Conservation (phyloP, 495 filamentous ascomycete species). For the Astrothelium subdiscretum region DNA sequence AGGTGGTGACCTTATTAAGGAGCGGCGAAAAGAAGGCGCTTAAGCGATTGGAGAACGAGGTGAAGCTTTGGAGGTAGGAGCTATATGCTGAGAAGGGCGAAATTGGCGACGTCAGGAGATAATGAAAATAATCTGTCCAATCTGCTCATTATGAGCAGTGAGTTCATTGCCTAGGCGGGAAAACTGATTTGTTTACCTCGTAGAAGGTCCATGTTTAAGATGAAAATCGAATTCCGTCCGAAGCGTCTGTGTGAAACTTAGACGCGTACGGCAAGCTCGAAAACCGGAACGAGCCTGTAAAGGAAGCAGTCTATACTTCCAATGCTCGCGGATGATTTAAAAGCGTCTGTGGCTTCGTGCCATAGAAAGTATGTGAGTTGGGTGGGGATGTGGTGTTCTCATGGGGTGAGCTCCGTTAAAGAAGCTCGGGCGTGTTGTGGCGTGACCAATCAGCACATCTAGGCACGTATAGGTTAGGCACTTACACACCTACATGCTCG, state of each 20-base stretch:
- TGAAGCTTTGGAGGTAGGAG: constrained; percentile 6
- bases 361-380: neutral
- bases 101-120: neutral
- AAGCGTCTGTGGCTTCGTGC: neutral
- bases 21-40: constrained; percentile 32
- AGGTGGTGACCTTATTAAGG: constrained; percentile 35
- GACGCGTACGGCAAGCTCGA: too few species aligned
- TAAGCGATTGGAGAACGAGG: constrained; percentile 10
- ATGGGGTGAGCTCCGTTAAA: neutral
- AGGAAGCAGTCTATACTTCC: too few species aligned
- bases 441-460: neutral
- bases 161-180: neutral
- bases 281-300: too few species aligned
- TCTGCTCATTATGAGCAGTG: constrained; percentile 4
- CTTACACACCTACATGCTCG: neutral
- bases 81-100: neutral
- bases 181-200: neutral
- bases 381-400: neutral
- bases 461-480: too few species aligned
- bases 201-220: constrained; percentile 4
- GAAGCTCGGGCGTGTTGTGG: neutral
- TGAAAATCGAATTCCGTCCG: neutral
- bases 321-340: neutral
- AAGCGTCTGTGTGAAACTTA: too few species aligned
- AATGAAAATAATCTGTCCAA: constrained; percentile 15